These are phyloP conservation scores for Seiridium unicorne DNA, from an alignment of 2,329 filamentous ascomycete genomes.

Conservation along the genomic window DNA sequence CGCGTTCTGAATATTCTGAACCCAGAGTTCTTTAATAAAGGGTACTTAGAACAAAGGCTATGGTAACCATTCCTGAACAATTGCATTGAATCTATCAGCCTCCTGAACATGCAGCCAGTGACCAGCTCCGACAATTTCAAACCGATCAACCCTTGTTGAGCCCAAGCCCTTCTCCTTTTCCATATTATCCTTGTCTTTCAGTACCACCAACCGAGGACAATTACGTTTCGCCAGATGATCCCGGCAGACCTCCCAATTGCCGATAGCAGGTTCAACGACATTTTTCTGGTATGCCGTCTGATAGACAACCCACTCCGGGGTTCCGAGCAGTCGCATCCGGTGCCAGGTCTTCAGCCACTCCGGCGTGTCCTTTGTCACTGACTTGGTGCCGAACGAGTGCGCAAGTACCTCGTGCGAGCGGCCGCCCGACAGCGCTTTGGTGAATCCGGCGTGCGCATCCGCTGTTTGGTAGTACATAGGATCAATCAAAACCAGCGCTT, in stretches of 20 bases:
- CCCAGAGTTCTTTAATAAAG: too few relatives aligned
- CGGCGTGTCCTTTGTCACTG: not conserved
- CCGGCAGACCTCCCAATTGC: not conserved
- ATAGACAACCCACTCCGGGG: not conserved
- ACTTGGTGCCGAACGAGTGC: not conserved
- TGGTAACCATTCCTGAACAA: not conserved
- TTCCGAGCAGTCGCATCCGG: not conserved
- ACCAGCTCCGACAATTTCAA: not conserved
- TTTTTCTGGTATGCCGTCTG: not conserved
- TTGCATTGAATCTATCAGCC: not conserved
- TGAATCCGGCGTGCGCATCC: not conserved
- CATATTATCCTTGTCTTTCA: not conserved
- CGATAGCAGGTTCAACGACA: not conserved
- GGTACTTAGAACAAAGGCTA: too few relatives aligned
- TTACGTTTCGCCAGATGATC: not conserved
- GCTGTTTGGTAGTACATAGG: not conserved
- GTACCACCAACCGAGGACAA: not conserved
- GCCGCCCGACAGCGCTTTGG: not conserved
- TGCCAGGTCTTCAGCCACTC: not conserved
- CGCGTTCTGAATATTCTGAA: too few relatives aligned
- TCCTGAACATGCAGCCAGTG: not conserved
- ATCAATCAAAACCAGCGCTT: not conserved
- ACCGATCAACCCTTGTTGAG: not conserved
- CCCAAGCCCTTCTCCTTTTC: not conserved
- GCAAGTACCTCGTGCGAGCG: not conserved